Base-by-base conservation (phyloP, 108 stramenopile genomes). In the Cyclotella distinguenda region DNA sequence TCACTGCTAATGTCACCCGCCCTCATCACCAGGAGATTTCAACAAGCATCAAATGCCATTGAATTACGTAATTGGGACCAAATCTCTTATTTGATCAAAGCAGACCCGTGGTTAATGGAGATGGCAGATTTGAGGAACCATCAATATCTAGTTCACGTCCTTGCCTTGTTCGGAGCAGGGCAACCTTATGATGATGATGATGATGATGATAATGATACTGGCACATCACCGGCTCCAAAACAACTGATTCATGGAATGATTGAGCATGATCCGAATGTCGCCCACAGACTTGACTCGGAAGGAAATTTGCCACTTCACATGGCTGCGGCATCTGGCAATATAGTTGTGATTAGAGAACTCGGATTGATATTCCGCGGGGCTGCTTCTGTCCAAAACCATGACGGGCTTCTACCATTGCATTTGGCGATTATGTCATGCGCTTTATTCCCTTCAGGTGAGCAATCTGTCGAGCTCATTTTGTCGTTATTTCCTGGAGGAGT, bases 261-360 rank as follows among this genome's bases (percentile, higher is more conserved):
- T 26, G 70, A 74, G 8, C 77, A 82, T 68, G 86, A 79, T 54
- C 82, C 92, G 23, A 60, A 81, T 32, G 84, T 86, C 31, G 86
- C 89, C 4, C 74, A 86, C 56, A 94, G 87, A 64, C 87, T 94
- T 36, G 93, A 94, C 59, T 54, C 81, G 19, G 87, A 84, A 55
- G 93, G 93, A 38, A 90, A 94, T 69, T 73, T 94, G 19, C 93
- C 93, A 18, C 82, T 94, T 27, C 93, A 94, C 55, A 82, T 90
- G 71, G 89, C 89, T 25, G 78, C 86, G 27, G 85, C 84, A 22
- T 79, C 89, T 32, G 84, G 84, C 8, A 90, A 91, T 70, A 31
- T 87, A 22, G 39, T 72, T 16, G 89, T 94, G 93, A 85, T 88
- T 36, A 40, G 68, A 27, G 73, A 87, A 57, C 86, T 94, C 34